Evolutionary conservation across 2,329 filamentous ascomycete species (phyloP), one percentile per base, ranked within the genome.

Genomic region (Xylaria sp.): DNA sequence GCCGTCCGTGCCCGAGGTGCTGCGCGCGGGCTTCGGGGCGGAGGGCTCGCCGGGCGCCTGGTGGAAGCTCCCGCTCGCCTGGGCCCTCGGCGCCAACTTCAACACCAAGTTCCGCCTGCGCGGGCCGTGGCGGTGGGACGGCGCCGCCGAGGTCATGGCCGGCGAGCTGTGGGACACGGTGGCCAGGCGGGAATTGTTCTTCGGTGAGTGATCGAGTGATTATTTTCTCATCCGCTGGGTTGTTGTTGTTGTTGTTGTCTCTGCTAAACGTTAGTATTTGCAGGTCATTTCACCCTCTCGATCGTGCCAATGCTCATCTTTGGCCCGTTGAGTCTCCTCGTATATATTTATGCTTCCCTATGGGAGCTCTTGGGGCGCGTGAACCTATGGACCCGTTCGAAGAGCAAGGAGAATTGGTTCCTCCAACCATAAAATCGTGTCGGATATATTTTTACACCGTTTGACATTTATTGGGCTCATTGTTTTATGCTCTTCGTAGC

Each of bases 1-100:
- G 0, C 76, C 77, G 0, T 70, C 63, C 1, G 65, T 75, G 13
- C 52, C 56, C 0, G 65, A 74, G 24, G 64, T 79, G 4, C 47
- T 71, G 49, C 61, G 58, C 9, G 66, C 69, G 44, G 69, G 73
- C 2, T 62, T 60, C 39, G 37, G 22, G n/a, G n/a, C n/a, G n/a
- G n/a, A n/a, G 17, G 7, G n/a, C 21, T 18, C 7, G 11, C 42
- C 21, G n/a, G 50, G 50, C 9, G 46, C n/a, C 19, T 59, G 58
- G 39, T 75, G 63, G 64, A 74, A 72, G 53, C 49, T 76, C 7
- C 67, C 73, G 5, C 73, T 71, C 49, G 73, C 72, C 0, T 80
- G 78, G 78, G 76, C 77, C 1, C 73, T 80, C 65, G 73, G 77
- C 0, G 71, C 76, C 24, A 78, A 79, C 63, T 76, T 80, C 61